Base-by-base conservation (phyloP, 352 stramenopile species). In the Blastocystis sp. region DNA sequence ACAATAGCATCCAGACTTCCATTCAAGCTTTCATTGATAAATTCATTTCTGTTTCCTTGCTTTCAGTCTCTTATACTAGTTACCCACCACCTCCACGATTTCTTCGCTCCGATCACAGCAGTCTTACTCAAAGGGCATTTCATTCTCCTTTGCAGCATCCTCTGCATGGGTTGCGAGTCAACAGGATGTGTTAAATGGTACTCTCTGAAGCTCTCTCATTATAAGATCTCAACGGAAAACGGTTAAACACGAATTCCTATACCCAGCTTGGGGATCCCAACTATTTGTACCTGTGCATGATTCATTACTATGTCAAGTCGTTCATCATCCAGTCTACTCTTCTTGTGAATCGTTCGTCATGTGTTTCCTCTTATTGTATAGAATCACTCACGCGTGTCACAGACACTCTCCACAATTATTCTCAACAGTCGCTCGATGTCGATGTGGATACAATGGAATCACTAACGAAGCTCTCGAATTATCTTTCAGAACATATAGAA, bases 231-330 rank as follows among this genome's bases (percentile, higher is more conserved):
- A 45, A 29, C 20, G 73, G 62, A 15, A 64, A 66, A 26, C 59
- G 62, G 11, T 20, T 54, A 9, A 61, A 68, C 29, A 66, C 47
- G 0, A 45, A 29, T 26, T 3, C 53, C 20, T 84, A 54, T 43
- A 3, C 43, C 13, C 29, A 29, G 34, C 15, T 84, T 0, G 26
- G n/a, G 18, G 73, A 84, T 15, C 73, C 73, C 6, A 37, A 84
- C 50, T 29, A 8, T 50, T 26, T 84, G 20, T 26, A 54, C 20
- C 73, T 84, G 1, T 53, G 47, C n/a, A 26, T 68, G 45, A 45
- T 84, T 15, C 18, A 13, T 23, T 84, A 69, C 73, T 84, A 84
- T 26, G 73, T 84, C 53, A 64, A 66, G 34, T 84, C 73, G 13
- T 84, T 84, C 50, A 23, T 64, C 13, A 20, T 53, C 15, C 50